Evolutionary conservation across 352 stramenopile genomes (phyloP), one percentile per base, ranked within the genome.

Genomic region (Globisporangium parvum): DNA sequence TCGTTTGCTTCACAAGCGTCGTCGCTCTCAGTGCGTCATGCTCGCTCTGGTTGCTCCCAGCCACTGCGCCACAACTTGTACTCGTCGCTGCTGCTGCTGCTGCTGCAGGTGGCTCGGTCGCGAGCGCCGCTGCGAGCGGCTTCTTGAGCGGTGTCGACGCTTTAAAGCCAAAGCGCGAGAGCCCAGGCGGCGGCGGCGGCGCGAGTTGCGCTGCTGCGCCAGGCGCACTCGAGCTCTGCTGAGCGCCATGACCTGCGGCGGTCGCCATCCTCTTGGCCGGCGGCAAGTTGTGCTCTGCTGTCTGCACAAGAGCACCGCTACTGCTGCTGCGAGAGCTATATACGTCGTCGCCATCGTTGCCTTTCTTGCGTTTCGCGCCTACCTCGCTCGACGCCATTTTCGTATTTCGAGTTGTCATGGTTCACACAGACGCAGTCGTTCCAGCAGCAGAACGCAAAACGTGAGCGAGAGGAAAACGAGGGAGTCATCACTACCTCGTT

Each of bases 91-190:
- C 12, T 41, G 50, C 17, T 15, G 40, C 39, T 21, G 31, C 40
- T 35, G 42, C 23, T 42, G 42, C 9, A 4, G 47, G 15, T 45
- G 59, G 39, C 40, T 67, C 39, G 12, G 42, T 62, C 42, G 63
- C 33, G 20, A 52, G 21, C 12, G 23, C 12, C 24, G 47, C 28
- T 20, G 18, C 18, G 23, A 39, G n/a, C 20, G 65, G 44, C 18
- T 17, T 17, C 15, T 44, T 44, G 3, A 44, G 39, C 14, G 18
- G 39, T 6, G 15, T 44, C 39, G 39, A n/a, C 6, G 45, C 24
- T 33, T 62, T 67, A 59, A 76, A 76, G 28, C 68, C 68, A 31
- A 73, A 76, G 62, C 62, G 68, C 15, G 47, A 47, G 6, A 35
- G 47, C 18, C 12, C 39, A n/a, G 39, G 20, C 18, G 39, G 12